Base-by-base conservation (phyloP, 305 asterid genomes). In the Fraxinus platypoda region DNA sequence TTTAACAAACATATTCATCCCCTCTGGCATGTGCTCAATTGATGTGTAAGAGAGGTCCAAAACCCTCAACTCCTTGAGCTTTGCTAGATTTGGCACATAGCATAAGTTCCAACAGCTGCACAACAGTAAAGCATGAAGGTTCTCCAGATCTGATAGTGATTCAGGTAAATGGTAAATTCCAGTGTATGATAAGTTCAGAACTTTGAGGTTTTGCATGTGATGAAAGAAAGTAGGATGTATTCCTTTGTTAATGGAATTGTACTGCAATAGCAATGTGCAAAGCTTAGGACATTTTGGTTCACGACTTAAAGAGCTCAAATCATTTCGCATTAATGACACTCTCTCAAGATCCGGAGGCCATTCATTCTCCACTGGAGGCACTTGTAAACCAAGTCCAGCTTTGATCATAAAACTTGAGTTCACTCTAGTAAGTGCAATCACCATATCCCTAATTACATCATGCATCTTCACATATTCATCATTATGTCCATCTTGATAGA, bases 361-460 rank as follows among this genome's bases (percentile, higher is more conserved):
- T 75, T 83, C 83, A 17, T 72, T 75, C 64, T 77, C 78, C 70
- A 35, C 15, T 13, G 89, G 89, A 1, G 79, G 85, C 31, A 28
- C 15, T 66, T 62, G 54, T 13, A 83, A 74, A 12, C 83, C 82
- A 41, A n/a, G 77, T 13, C 89, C 85, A 30, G 89, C 84, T 57
- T 79, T 81, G 62, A 84, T 72, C 82, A 86, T 81, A 43, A 77
- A 77, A 52, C 37, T 76, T 43, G 81, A 46, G 75, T 72, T 73
- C 3, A 26, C 85, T 70, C 86, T 59, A 52, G 87, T 86, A 35
- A 79, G 75, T 11, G 82, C 81, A 54, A 83, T 78, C 0, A 80
- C 87, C 87, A 86, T 86, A 19, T 83, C 89, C 87, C 89, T 78
- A 52, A 86, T 70, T 71, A 87, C 33, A 80, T 87, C 89, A 75